phyloP scores from a whole-genome alignment of 1,139 yeast species.

The Protomyces pachydermus region DNA sequence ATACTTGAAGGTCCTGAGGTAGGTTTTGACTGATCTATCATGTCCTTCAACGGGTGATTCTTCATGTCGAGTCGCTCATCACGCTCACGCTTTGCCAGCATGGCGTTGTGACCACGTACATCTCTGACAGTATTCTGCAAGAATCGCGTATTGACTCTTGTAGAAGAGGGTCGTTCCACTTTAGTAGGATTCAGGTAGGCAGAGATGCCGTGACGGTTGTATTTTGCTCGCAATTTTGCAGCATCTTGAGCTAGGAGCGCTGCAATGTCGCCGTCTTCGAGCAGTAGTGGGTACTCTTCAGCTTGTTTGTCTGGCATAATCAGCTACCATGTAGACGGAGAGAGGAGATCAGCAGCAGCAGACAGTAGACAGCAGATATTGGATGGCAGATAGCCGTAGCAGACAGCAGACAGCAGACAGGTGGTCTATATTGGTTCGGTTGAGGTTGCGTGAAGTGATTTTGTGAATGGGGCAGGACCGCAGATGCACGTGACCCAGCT shows the following conservation, averaged over 20 bases:
- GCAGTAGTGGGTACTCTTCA: slow-evolving; percentile 8
- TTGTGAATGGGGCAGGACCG: too few relatives aligned
- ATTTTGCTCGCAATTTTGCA: background rate
- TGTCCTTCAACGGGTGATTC: slow-evolving; percentile 7
- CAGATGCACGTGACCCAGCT: too few relatives aligned
- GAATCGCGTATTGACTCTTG: slow-evolving; percentile 5
- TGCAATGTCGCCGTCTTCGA: slow-evolving; percentile 10
- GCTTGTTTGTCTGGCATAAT: background rate
- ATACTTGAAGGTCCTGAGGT: too few relatives aligned
- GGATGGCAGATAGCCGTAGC: too few relatives aligned
- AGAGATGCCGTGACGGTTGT: background rate
- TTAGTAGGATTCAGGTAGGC: background rate
- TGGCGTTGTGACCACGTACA: slow-evolving; percentile 12
- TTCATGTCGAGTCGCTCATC: slow-evolving; percentile 10
- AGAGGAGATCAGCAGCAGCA: too few relatives aligned
- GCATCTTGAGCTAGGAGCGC: slow-evolving; percentile 12
- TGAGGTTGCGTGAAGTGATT: too few relatives aligned
- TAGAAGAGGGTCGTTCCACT: background rate
- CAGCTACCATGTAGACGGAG: too few relatives aligned
- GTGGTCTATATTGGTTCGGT: too few relatives aligned
- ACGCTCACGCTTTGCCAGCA: slow-evolving; percentile 3
- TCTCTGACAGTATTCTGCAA: slow-evolving; percentile 6
- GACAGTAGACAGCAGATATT: too few relatives aligned
- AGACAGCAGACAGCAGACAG: too few relatives aligned
- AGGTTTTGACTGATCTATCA: background rate